Percentiles rank a stretch among this genome's conserved stretches.
These are phyloP conservation scores for Miscanthus sacchariflorus DNA, from an alignment of 202 grass and related monocot species.

Conservation along the genomic window DNA sequence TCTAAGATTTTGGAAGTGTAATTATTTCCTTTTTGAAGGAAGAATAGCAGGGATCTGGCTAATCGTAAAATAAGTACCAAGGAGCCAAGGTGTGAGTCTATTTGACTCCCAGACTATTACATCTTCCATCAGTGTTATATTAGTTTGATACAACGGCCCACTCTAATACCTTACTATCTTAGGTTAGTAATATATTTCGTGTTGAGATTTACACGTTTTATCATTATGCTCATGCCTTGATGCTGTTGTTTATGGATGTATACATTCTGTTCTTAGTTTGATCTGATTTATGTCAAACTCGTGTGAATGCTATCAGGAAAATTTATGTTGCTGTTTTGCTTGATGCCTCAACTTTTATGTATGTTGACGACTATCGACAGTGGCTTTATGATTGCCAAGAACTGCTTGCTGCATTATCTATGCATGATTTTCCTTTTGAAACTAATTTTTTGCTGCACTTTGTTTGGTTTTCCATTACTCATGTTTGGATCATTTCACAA, in stretches of 20 bases:
- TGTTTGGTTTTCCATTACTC: not conserved
- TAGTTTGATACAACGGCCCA: not conserved
- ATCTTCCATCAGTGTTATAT: not conserved
- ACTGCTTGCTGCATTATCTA: not conserved
- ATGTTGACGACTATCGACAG: not conserved
- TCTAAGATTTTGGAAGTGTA: not conserved
- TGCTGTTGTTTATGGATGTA: not conserved
- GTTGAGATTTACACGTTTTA: not conserved
- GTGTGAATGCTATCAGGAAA: conserved; percentile 1
- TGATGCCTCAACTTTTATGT: not conserved
- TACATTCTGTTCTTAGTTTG: conserved; percentile 7
- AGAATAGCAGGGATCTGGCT: too few relatives aligned
- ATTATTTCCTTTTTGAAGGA: not conserved
- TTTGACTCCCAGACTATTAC: not conserved
- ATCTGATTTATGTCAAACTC: not conserved
- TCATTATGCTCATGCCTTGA: not conserved
- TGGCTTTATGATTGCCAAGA: not conserved
- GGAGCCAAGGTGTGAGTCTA: not conserved
- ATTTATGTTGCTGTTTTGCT: conserved; percentile 1
- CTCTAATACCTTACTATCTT: not conserved
- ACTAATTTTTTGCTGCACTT: not conserved
- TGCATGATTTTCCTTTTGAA: not conserved
- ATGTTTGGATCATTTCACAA: not conserved
- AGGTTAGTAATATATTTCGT: conserved; percentile 3
- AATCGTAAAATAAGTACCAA: not conserved